These are phyloP conservation scores for Penicillium concentricum DNA, from an alignment of 2,329 filamentous ascomycete genomes.

Conservation along the genomic window DNA sequence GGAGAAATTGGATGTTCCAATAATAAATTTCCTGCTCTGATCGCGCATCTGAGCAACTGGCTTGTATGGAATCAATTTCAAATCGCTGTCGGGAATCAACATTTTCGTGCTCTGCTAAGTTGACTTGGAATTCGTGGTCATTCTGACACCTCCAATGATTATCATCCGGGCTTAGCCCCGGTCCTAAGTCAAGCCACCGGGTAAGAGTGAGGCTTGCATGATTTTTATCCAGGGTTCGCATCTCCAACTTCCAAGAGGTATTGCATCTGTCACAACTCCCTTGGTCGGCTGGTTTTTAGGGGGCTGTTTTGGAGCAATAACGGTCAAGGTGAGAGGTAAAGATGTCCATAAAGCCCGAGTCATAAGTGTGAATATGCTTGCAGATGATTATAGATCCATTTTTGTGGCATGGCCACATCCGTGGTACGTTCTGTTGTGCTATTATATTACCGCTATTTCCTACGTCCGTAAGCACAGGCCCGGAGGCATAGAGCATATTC, in stretches of 20 bases:
- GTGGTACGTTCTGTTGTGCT: constrained; percentile 1
- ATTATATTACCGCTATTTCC: not conserved
- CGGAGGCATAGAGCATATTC: constrained; percentile 5
- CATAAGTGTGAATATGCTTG: not conserved
- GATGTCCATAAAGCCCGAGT: not conserved
- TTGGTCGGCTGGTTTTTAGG: not conserved
- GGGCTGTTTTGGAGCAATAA: not conserved
- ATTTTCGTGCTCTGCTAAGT: not conserved
- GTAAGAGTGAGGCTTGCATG: constrained; percentile 7
- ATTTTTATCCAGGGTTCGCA: constrained; percentile 4
- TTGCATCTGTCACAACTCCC: constrained; percentile 6
- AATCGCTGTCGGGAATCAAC: not conserved
- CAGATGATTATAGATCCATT: not conserved
- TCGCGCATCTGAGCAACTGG: not conserved
- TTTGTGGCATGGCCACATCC: not conserved
- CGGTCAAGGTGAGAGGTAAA: not conserved
- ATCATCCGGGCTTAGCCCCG: constrained; percentile 1
- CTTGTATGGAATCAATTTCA: not conserved
- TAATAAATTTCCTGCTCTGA: not conserved
- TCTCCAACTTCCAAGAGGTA: constrained; percentile 6
- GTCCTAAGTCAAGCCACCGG: constrained; percentile 11
- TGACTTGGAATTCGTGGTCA: not conserved
- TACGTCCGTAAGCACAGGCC: constrained; percentile 8
- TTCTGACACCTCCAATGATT: not conserved
- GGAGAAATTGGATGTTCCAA: not conserved